A percentile compares a stretch with the other conserved stretches of the same genome.
Conservation (phyloP, 2,329 filamentous ascomycete species). For the Zarea fungicola region DNA sequence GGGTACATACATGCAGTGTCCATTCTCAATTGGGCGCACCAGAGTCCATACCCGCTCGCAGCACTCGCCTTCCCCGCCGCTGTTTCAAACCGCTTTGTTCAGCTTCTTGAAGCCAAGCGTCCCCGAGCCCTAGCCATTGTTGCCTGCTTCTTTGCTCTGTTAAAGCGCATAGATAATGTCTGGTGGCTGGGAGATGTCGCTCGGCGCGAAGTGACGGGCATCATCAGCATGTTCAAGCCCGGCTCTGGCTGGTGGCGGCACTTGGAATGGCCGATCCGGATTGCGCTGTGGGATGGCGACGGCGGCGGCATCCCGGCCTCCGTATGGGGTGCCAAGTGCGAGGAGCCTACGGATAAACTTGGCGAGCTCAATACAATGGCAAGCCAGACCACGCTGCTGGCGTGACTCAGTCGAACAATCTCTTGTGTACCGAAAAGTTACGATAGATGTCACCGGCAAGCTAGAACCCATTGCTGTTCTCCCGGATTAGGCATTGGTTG, state of each 20-base stretch:
- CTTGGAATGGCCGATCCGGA: slow-evolving; percentile 55
- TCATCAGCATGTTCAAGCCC: slow-evolving; percentile 53
- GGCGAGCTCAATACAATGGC: slow-evolving; percentile 31
- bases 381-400: slow-evolving; percentile 36
- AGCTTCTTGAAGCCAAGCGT: slow-evolving; percentile 52
- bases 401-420: slow-evolving; percentile 27
- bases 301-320: slow-evolving; percentile 45
- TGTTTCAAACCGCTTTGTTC: slow-evolving; percentile 56
- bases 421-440: slow-evolving; percentile 3
- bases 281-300: slow-evolving; percentile 50
- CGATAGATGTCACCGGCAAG: slow-evolving; percentile 26
- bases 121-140: slow-evolving; percentile 60
- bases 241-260: slow-evolving; percentile 57
- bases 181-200: slow-evolving; percentile 70
- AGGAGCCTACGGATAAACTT: slow-evolving; percentile 34
- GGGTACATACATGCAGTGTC: slow-evolving; percentile 63
- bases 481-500: slow-evolving; percentile 1
- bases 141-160: slow-evolving; percentile 61
- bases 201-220: slow-evolving; percentile 58
- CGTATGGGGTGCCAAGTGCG: slow-evolving; percentile 51
- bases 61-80: slow-evolving; percentile 60
- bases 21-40: slow-evolving; percentile 61
- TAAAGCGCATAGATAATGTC: slow-evolving; percentile 55
- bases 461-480: slow-evolving; percentile 21
- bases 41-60: slow-evolving; percentile 52